A percentile compares a stretch with the other conserved stretches of the same genome.
phyloP scores from a whole-genome alignment of 2,329 filamentous ascomycete genomes.

The Ascochyta koolunga region DNA sequence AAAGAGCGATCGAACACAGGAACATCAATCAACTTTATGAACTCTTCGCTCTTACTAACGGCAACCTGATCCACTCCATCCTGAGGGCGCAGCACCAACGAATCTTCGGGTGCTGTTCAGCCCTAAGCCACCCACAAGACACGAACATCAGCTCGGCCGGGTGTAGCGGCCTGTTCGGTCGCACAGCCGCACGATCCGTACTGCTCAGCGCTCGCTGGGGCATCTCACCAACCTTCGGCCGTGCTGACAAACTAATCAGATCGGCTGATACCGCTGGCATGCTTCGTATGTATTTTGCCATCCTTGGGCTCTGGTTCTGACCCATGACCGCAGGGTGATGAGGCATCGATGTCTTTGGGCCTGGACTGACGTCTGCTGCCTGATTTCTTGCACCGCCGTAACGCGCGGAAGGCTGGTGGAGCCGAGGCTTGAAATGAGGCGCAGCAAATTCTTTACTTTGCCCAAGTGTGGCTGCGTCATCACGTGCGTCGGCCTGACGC shows the following conservation, averaged over 20 bases:
- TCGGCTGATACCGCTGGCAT: conserved; percentile 1
- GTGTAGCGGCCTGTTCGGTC: conserved; percentile 25
- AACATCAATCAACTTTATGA: conserved; percentile 25
- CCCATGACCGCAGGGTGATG: background rate
- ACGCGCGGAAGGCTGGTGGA: conserved; percentile 8
- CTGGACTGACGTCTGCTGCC: background rate
- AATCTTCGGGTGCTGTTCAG: conserved; percentile 38
- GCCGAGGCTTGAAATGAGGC: conserved; percentile 21
- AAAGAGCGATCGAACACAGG: conserved; percentile 19
- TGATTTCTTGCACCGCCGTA: conserved; percentile 6
- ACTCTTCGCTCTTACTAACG: conserved; percentile 22
- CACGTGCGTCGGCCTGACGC: conserved; percentile 8
- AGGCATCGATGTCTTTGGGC: background rate
- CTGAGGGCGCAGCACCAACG: conserved; percentile 38
- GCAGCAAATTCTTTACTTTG: conserved; percentile 17
- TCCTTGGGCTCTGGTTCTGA: background rate
- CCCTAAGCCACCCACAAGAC: conserved; percentile 31
- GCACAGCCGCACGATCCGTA: conserved; percentile 18
- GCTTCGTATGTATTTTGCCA: background rate
- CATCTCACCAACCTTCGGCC: background rate
- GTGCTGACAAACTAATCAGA: conserved; percentile 1
- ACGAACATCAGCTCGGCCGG: conserved; percentile 21
- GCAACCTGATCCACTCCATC: conserved; percentile 22
- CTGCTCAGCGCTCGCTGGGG: conserved; percentile 1
- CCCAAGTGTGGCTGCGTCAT: conserved; percentile 25